phyloP scores from a whole-genome alignment of 441 rosid species.

The Populus hybrid region DNA sequence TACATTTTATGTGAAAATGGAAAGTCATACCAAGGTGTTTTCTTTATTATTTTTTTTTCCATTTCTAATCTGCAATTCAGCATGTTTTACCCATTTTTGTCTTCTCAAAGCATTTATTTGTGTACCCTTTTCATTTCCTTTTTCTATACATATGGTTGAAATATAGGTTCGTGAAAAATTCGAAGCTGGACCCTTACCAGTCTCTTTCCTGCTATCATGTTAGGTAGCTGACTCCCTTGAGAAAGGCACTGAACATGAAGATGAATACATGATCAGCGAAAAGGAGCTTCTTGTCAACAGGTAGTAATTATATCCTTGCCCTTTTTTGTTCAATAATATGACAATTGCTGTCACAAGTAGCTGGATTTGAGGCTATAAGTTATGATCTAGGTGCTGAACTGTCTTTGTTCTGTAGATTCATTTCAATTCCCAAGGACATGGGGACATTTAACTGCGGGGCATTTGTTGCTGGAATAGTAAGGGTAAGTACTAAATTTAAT shows the following conservation, averaged over 20 bases:
- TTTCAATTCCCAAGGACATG: conserved; percentile 97
- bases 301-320: conserved; percentile 29
- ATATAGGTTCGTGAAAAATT: background rate
- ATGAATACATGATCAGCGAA: conserved; percentile 99
- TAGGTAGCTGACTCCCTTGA: conserved; percentile 99
- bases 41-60: background rate
- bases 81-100: background rate
- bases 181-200: background rate
- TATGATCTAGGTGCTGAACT: conserved; percentile 13
- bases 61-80: background rate
- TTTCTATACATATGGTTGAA: background rate
- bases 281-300: conserved; percentile 94
- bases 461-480: conserved; percentile 95
- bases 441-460: conserved; percentile 97
- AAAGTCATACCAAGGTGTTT: background rate
- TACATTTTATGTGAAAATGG: background rate
- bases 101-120: background rate
- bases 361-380: conserved; percentile 8
- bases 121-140: background rate
- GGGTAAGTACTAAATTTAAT: conserved; percentile 44
- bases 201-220: conserved; percentile 5
- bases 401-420: conserved; percentile 51
- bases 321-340: background rate
- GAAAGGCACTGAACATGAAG: conserved; percentile 99
- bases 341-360: conserved; percentile 1